Evolutionary conservation across 139 green algal species (phyloP).

Genomic region (Chlorella sp.): DNA sequence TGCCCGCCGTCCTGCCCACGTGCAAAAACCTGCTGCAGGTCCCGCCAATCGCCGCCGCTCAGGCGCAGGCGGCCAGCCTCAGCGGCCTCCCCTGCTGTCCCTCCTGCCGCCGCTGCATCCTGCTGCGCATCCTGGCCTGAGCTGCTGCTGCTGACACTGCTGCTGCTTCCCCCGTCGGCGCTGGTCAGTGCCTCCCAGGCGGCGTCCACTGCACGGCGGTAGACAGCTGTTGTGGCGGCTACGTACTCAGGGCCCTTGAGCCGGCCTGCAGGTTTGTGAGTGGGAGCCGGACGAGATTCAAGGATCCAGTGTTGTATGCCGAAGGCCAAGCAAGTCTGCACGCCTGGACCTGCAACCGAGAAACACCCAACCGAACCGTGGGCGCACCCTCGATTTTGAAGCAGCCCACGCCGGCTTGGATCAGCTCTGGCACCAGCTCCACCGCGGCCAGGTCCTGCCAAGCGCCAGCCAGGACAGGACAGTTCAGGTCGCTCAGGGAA

Average conservation of each 20-base stretch:
- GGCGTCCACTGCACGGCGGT: slow-evolving; percentile 72
- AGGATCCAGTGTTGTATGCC: too few relatives aligned
- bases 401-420: slow-evolving; percentile 77
- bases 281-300: too few relatives aligned
- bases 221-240: slow-evolving; percentile 68
- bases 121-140: too few relatives aligned
- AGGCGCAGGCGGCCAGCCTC: slow-evolving; percentile 29
- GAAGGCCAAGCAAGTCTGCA: too few relatives aligned
- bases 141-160: background rate
- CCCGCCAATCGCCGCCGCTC: slow-evolving; percentile 40
- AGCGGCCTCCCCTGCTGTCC: background rate
- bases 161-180: background rate
- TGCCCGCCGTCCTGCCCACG: slow-evolving; percentile 79
- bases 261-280: slow-evolving; percentile 51
- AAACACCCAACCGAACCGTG: too few relatives aligned
- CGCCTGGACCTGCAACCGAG: too few relatives aligned
- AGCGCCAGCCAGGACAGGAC: background rate
- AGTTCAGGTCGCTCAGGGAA: background rate
- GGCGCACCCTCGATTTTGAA: slow-evolving; percentile 88
- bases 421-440: slow-evolving; percentile 68
- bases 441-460: slow-evolving; percentile 68
- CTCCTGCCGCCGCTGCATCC: background rate
- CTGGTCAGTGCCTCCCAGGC: slow-evolving; percentile 66
- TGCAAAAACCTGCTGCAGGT: slow-evolving; percentile 77
- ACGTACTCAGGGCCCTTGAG: slow-evolving; percentile 92